Percentiles rank a stretch among this genome's conserved stretches.
These are phyloP conservation scores for Pinus tabuliformis DNA, from an alignment of 75 land plant species.

Conservation along the genomic window DNA sequence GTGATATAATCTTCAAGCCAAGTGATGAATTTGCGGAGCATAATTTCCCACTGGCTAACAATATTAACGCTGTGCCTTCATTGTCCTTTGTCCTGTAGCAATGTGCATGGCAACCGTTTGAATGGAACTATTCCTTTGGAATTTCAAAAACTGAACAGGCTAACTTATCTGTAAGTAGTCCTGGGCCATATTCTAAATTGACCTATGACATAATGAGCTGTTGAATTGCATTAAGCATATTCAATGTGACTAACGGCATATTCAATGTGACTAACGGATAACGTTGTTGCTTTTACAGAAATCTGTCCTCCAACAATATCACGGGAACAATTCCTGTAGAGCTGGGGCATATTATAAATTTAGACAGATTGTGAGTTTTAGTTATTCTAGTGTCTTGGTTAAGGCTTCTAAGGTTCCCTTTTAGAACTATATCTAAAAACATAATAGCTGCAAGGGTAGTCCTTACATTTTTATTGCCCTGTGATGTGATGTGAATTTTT, in stretches of 20 bases:
- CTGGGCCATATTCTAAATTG: neutral
- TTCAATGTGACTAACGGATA: neutral
- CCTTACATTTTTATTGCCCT: neutral
- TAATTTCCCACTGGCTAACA: neutral
- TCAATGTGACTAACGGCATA: neutral
- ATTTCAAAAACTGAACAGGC: constrained; percentile 74
- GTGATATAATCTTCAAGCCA: constrained; percentile 6
- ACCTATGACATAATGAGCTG: neutral
- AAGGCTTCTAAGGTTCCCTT: neutral
- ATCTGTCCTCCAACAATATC: constrained; percentile 73
- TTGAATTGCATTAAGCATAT: neutral
- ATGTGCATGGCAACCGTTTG: constrained; percentile 71
- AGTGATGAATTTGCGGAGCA: neutral
- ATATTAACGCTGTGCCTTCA: neutral
- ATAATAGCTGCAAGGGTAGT: neutral
- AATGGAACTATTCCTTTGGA: constrained; percentile 78
- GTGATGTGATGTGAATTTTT: constrained; percentile 2
- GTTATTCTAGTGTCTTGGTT: neutral
- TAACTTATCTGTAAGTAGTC: constrained; percentile 84
- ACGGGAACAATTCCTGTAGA: constrained; percentile 81
- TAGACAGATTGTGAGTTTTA: constrained; percentile 77
- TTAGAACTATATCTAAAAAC: neutral
- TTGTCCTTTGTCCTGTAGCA: constrained; percentile 26
- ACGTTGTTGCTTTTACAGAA: constrained; percentile 33
- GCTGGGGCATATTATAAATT: constrained; percentile 78